Evolutionary conservation across 768 basidiomycete species (phyloP).

Genomic region (Amanita thiersii): DNA sequence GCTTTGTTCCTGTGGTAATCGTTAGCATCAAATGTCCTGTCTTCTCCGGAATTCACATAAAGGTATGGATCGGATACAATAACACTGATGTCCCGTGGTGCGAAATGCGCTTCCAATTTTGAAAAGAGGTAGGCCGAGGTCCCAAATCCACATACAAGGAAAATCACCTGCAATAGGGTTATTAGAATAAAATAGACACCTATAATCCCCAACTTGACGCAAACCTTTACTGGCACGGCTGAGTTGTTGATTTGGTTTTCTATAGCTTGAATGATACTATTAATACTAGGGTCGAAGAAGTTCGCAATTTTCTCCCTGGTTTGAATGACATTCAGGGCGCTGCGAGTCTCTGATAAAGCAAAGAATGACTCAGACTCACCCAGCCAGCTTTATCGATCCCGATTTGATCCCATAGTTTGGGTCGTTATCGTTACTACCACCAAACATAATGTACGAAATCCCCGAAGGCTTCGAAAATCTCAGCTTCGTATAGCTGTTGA

Average conservation of each 20-base stretch:
- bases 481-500: conserved; percentile 40
- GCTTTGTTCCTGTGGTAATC: conserved; percentile 16
- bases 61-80: conserved; percentile 36
- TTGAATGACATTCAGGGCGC: not conserved
- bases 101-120: conserved; percentile 27
- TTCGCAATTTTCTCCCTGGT: conserved; percentile 27
- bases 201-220: not conserved
- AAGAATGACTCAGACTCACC: conserved; percentile 13
- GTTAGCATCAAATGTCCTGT: not conserved
- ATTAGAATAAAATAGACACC: not conserved
- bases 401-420: conserved; percentile 27
- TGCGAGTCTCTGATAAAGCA: not conserved
- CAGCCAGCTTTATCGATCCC: conserved; percentile 35
- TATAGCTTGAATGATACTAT: conserved; percentile 27
- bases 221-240: conserved; percentile 22
- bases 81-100: conserved; percentile 23
- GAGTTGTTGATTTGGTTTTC: conserved; percentile 21
- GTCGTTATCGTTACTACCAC: conserved; percentile 33
- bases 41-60: conserved; percentile 22
- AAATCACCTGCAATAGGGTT: conserved; percentile 33
- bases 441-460: conserved; percentile 39
- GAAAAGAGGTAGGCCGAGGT: conserved; percentile 41
- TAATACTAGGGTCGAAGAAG: conserved; percentile 36
- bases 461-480: conserved; percentile 30
- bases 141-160: conserved; percentile 47